Evolutionary conservation across 1,284 basidiomycete species (phyloP), one percentile per base, ranked within the genome.

Genomic region (Trichosporon sp.): DNA sequence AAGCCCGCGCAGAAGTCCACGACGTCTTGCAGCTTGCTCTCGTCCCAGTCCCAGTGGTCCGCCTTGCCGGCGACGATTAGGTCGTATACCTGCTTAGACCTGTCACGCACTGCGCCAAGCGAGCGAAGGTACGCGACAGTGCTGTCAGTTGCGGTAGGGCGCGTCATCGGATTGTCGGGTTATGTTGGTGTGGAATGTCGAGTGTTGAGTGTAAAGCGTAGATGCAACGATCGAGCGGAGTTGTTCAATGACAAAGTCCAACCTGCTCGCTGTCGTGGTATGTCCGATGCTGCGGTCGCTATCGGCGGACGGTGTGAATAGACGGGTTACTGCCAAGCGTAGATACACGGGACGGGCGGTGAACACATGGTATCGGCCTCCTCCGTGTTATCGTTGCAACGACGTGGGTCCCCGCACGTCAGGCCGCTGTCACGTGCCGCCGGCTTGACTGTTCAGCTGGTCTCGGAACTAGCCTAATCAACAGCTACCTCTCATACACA

Each of bases 11-110:
- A 96, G 80, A 89, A 96, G 23, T 85, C 85, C n/a, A 90, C 87
- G 2, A 91, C 90, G 23, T 83, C 83, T 13, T 74, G 76, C 74
- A 95, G 87, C 71, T 87, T 88, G 67, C 87, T 86, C 21, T 89
- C 86, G 76, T 93, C 84, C 79, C 94, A 92, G 37, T 88, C 85
- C 77, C 95, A 96, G 81, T 92, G 94, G 68, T 94, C 82, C 2
- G 95, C 85, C 71, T 88, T 86, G 59, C 86, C 88, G 66, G 85
- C 77, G 73, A 86, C 80, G 5, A 90, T 91, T 16, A 95, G 87
- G 25, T 86, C 83, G 77, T 91, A 88, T 40, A 98, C 92, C 62
- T 85, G 85, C 34, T 79, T 76, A 77, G 92, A 97, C 59, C 91
- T 86, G 72, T 93, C 89, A 46, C 95, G 87, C 69, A 97, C 92